A percentile compares a stretch with the other conserved stretches of the same genome.
These are phyloP conservation scores for Elongisporangium undulatum DNA, from an alignment of 352 stramenopile genomes.

Conservation along the genomic window DNA sequence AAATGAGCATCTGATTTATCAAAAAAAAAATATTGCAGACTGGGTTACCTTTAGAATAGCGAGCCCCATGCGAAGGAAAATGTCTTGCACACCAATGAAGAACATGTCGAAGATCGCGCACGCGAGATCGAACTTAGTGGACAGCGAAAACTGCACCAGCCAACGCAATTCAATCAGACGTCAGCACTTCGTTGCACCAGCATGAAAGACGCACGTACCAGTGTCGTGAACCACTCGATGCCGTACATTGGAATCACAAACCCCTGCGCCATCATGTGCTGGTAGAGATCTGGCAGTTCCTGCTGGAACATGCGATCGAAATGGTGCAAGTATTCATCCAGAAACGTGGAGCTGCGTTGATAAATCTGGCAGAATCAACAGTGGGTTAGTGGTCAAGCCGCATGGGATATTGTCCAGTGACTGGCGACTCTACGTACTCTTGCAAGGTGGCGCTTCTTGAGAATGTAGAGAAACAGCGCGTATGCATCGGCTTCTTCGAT, in stretches of 20 bases:
- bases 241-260: conserved; percentile 82
- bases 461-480: conserved; percentile 74
- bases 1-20: not conserved
- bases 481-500: conserved; percentile 79
- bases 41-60: conserved; percentile 61
- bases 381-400: not conserved
- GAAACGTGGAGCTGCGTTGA: conserved; percentile 75
- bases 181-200: not conserved
- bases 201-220: conserved; percentile 22
- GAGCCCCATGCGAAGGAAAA: conserved; percentile 75
- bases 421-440: conserved; percentile 33
- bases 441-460: conserved; percentile 75
- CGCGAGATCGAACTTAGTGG: conserved; percentile 73
- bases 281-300: conserved; percentile 61
- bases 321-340: conserved; percentile 82
- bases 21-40: not conserved
- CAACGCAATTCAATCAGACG: not conserved
- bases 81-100: conserved; percentile 72
- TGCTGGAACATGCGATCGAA: conserved; percentile 73
- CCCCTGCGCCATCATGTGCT: conserved; percentile 54
- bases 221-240: conserved; percentile 87
- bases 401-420: not conserved
- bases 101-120: conserved; percentile 85
- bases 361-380: conserved; percentile 46
- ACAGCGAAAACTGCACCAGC: conserved; percentile 61